Percentiles rank a stretch among this genome's conserved stretches.
Evolutionary conservation across 2,329 filamentous ascomycete genomes (phyloP).

Genomic region (Cadophora sp.): DNA sequence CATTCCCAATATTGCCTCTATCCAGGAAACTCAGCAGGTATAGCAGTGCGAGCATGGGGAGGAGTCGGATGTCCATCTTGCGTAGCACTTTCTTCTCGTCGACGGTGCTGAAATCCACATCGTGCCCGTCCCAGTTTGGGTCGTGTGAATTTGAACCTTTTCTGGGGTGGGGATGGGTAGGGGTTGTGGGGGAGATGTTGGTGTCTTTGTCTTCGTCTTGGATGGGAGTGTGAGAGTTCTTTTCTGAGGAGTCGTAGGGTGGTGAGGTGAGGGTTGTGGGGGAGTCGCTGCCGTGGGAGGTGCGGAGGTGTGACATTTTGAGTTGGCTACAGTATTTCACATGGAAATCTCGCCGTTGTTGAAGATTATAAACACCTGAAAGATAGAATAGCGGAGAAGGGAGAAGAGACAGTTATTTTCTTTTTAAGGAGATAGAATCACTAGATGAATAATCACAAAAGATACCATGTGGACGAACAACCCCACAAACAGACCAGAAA

Average conservation of each 20-base stretch:
- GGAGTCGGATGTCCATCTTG: conserved; percentile 28
- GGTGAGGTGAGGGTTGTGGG: conserved; percentile 2
- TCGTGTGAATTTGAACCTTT: neutral
- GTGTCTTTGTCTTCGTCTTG: neutral
- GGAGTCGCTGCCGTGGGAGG: neutral
- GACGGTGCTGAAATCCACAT: conserved; percentile 3
- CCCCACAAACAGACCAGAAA: neutral
- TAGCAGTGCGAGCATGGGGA: conserved; percentile 27
- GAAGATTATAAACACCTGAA: neutral
- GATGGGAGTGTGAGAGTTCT: neutral
- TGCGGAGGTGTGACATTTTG: neutral
- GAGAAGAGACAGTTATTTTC: neutral
- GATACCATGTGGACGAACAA: neutral
- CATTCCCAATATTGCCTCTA: conserved; percentile 71
- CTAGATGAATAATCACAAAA: conserved; percentile 3
- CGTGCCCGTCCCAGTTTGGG: neutral
- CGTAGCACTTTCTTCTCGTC: conserved; percentile 22
- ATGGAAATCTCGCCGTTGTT: neutral
- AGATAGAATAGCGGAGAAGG: neutral
- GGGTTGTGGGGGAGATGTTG: neutral
- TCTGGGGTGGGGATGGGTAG: neutral
- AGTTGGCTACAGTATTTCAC: neutral
- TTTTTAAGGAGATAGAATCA: neutral
- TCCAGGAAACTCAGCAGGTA: conserved; percentile 50
- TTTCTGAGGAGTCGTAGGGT: neutral